Percentiles rank a stretch among this genome's conserved stretches.
These are phyloP conservation scores for Tetrahymena malaccensis DNA, from an alignment of 73 alveolate genomes.

Conservation along the genomic window DNA sequence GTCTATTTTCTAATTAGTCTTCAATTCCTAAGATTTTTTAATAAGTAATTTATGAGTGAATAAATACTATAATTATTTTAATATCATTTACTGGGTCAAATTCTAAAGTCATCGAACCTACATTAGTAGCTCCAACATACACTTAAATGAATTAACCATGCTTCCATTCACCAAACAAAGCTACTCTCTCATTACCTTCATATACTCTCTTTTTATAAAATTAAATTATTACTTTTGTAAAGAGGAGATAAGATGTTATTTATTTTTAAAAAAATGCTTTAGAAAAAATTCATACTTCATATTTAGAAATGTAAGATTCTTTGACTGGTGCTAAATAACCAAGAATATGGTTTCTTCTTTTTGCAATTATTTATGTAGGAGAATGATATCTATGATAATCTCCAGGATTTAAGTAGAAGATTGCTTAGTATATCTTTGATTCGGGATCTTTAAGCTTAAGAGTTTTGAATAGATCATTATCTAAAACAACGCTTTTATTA, in stretches of 20 bases:
- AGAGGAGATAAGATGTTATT: too few relatives aligned
- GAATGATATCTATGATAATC: slow-evolving; percentile 85
- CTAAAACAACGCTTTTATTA: neutral
- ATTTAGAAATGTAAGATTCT: slow-evolving; percentile 49
- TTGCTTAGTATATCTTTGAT: slow-evolving; percentile 31
- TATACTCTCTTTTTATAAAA: slow-evolving; percentile 4
- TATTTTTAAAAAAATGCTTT: too few relatives aligned
- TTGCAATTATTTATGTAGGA: slow-evolving; percentile 55
- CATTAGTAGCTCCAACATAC: slow-evolving; percentile 79
- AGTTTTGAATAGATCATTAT: slow-evolving; percentile 12
- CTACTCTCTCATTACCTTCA: slow-evolving; percentile 77
- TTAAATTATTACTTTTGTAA: neutral
- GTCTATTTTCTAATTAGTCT: slow-evolving; percentile 18
- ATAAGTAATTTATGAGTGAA: too few relatives aligned
- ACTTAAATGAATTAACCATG: slow-evolving; percentile 53
- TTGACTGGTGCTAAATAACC: slow-evolving; percentile 73
- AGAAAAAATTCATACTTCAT: neutral
- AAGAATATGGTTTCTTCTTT: slow-evolving; percentile 60
- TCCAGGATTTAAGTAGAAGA: slow-evolving; percentile 71
- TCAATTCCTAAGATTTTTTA: neutral
- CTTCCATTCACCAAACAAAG: slow-evolving; percentile 72
- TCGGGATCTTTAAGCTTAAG: neutral
- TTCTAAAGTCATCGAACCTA: slow-evolving; percentile 62
- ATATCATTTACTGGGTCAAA: slow-evolving; percentile 31
- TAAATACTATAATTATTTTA: too few relatives aligned